These are phyloP conservation scores for Pseudodiploospora longispora DNA, from an alignment of 2,329 filamentous ascomycete genomes.

Conservation along the genomic window DNA sequence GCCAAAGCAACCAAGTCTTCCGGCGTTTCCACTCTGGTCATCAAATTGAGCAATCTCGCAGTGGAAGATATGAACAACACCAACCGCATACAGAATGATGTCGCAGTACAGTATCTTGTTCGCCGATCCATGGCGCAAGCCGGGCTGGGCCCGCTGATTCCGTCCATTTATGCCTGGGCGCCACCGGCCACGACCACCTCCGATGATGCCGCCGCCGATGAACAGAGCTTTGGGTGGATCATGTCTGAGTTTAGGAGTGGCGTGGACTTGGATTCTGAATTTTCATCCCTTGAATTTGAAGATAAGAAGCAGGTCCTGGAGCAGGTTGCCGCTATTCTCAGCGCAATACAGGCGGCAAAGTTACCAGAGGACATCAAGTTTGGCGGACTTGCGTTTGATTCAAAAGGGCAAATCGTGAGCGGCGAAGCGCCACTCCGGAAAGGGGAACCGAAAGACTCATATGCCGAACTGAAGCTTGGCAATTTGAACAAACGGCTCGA, in stretches of 20 bases:
- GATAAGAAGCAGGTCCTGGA: slow-evolving; percentile 11
- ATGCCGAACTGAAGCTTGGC: slow-evolving; percentile 9
- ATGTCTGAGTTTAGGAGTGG: slow-evolving; percentile 17
- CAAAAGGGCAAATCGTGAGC: slow-evolving; percentile 9
- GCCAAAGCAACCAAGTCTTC: neutral
- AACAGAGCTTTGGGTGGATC: slow-evolving; percentile 14
- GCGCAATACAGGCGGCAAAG: slow-evolving; percentile 10
- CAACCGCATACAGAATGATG: slow-evolving; percentile 20
- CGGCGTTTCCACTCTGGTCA: slow-evolving; percentile 11
- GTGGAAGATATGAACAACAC: slow-evolving; percentile 16
- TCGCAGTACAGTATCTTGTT: slow-evolving; percentile 14
- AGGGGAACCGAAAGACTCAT: slow-evolving; percentile 12
- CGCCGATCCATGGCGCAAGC: slow-evolving; percentile 10
- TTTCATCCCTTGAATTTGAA: slow-evolving; percentile 3
- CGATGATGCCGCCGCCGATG: neutral
- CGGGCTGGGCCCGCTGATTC: slow-evolving; percentile 8
- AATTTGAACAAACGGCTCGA: slow-evolving; percentile 8
- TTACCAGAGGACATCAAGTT: slow-evolving; percentile 11
- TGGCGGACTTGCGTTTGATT: slow-evolving; percentile 15
- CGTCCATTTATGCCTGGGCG: slow-evolving; percentile 16
- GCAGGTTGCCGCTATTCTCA: slow-evolving; percentile 15
- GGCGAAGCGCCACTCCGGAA: slow-evolving; percentile 10
- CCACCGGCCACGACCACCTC: neutral
- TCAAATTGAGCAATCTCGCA: slow-evolving; percentile 17
- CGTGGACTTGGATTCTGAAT: slow-evolving; percentile 12